Base-by-base conservation (phyloP, 2,329 filamentous ascomycete genomes). In the Nemania abortiva region DNA sequence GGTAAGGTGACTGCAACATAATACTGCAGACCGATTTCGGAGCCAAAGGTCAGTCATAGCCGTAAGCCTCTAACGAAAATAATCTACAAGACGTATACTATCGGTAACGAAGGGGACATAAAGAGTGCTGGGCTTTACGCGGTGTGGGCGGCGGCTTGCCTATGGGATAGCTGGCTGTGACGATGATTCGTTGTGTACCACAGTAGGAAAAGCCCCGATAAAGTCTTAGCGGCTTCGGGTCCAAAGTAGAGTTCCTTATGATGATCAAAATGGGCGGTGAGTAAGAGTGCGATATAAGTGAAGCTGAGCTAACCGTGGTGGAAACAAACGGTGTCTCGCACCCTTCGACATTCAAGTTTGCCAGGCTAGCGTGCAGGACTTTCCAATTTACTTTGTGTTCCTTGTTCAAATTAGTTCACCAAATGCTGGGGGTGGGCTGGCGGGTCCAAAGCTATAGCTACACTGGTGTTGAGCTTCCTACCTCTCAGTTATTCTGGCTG, bases 201-300 rank as follows among this genome's bases (percentile, higher is more conserved):
- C 55, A 62, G 29, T 50, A 63, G 45, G 62, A 29, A 59, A 47
- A 60, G 42, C 37, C 37, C n/a, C 11, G 29, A 37, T 15, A 42
- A 18, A 18, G 39, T 42, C 15, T 18, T 15, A 15, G 39, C 39
- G 18, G 18, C 15, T 42, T 11, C 5, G 39, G 11, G 13, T 42
- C 65, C n/a, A 27, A 6, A 45, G 45, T 56, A 27, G 24, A 20
- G 39, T 59, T 31, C 27, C 18, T 42, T 60, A 52, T 59, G 64
- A 42, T 31, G 45, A 42, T 60, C 50, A 59, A 61, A 54, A 67
- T 64, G 55, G 56, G 69, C 69, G 69, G 69, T 71, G 69, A 67
- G 47, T 49, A 45, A 49, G 45, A 62, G 24, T 31, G 15, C 39
- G 31, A 63, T 62, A 24, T 22, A 52, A 62, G 29, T 63, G 55